Conservation (phyloP, 768 basidiomycete species). For the Lactifluus piperatus region DNA sequence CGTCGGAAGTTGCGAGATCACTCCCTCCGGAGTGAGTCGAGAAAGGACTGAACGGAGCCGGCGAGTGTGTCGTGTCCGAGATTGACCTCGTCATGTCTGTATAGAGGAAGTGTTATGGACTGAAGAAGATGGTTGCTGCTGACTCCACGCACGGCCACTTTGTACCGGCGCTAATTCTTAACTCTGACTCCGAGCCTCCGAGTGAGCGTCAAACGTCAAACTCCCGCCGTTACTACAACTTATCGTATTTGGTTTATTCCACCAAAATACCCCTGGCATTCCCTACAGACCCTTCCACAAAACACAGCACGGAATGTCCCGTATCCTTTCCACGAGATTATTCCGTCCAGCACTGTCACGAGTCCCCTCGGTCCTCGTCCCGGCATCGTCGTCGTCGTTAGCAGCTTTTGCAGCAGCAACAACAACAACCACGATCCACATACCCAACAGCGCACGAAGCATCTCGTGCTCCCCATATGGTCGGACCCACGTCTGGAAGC, state of each 20-base stretch:
- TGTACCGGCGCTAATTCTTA: no score
- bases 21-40: conserved; percentile 25
- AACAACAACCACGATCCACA: not conserved
- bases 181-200: no score
- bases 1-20: conserved; percentile 32
- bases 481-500: conserved; percentile 74
- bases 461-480: conserved; percentile 76
- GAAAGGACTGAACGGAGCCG: conserved; percentile 33
- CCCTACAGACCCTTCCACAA: not conserved
- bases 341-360: not conserved
- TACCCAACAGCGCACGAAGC: conserved; percentile 24
- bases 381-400: not conserved
- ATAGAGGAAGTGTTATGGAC: no score
- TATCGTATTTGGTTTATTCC: no score
- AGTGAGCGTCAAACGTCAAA: no score
- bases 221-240: no score
- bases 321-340: not conserved
- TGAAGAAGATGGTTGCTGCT: no score
- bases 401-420: not conserved
- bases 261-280: no score
- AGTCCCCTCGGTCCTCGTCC: not conserved
- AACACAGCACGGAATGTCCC: not conserved
- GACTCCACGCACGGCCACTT: no score
- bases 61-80: conserved; percentile 30
- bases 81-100: conserved; percentile 28